phyloP scores from a whole-genome alignment of 768 basidiomycete species.

The Leccinum boreale region DNA sequence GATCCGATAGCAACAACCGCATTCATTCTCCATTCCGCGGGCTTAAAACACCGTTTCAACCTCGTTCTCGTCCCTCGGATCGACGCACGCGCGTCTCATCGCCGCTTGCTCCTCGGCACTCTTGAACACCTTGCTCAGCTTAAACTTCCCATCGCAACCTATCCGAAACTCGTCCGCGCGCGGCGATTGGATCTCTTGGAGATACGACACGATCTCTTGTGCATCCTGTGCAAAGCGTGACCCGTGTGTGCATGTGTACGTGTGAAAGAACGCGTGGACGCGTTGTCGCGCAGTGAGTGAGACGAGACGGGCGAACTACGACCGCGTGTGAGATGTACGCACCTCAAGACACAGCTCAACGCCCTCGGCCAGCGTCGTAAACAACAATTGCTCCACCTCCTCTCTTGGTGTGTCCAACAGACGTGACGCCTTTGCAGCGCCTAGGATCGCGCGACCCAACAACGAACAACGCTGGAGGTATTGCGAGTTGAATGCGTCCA shows the following conservation, averaged over 20 bases:
- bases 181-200: slow-evolving; percentile 47
- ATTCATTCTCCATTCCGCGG: background rate
- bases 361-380: slow-evolving; percentile 44
- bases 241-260: background rate
- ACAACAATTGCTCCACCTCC: slow-evolving; percentile 60
- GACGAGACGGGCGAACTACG: background rate
- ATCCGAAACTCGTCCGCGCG: slow-evolving; percentile 60
- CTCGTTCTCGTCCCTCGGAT: slow-evolving; percentile 19
- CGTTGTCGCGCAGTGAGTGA: background rate
- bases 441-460: slow-evolving; percentile 54
- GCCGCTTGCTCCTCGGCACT: slow-evolving; percentile 45
- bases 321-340: background rate
- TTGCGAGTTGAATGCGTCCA: slow-evolving; percentile 71
- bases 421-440: slow-evolving; percentile 55
- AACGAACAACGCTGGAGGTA: slow-evolving; percentile 64
- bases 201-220: slow-evolving; percentile 43
- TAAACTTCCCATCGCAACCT: slow-evolving; percentile 51
- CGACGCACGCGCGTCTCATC: slow-evolving; percentile 30
- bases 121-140: slow-evolving; percentile 67
- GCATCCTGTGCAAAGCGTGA: slow-evolving; percentile 47
- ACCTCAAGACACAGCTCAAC: slow-evolving; percentile 46
- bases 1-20: background rate
- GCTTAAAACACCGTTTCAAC: slow-evolving; percentile 25
- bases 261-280: background rate
- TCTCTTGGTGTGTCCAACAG: slow-evolving; percentile 45